A percentile compares a stretch with the other conserved stretches of the same genome.
phyloP scores from a whole-genome alignment of 371 early-diverging fungal genomes.

The Mucor sp. region DNA sequence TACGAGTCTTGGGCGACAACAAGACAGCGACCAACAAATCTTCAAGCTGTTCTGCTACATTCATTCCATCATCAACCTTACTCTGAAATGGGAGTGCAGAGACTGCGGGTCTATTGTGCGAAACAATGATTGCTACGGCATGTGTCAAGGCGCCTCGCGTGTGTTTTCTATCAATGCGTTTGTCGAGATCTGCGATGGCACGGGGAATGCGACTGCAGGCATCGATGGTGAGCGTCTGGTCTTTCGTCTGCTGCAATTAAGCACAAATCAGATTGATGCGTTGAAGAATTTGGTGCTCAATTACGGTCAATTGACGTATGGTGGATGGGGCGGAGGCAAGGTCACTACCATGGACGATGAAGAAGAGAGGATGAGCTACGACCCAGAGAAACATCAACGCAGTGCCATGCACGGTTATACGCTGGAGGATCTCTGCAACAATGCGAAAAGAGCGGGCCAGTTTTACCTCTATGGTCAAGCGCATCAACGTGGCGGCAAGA shows the following conservation, averaged over 20 bases:
- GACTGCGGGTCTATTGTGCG: constrained; percentile 24
- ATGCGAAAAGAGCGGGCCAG: constrained; percentile 2
- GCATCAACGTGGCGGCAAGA: neutral
- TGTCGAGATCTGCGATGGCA: constrained; percentile 29
- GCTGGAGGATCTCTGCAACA: constrained; percentile 3
- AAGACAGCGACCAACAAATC: neutral
- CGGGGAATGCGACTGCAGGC: constrained; percentile 16
- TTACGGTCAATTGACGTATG: constrained; percentile 19
- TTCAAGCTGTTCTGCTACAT: neutral
- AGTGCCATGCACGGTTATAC: neutral
- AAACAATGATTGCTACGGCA: constrained; percentile 20
- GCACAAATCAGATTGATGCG: neutral
- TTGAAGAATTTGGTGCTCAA: constrained; percentile 18
- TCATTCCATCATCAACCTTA: neutral
- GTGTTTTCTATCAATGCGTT: constrained; percentile 23
- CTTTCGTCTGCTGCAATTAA: constrained; percentile 22
- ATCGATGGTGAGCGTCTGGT: constrained; percentile 37
- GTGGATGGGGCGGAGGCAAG: neutral
- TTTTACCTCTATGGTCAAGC: constrained; percentile 5
- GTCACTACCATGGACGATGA: neutral
- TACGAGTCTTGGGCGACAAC: neutral
- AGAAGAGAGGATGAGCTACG: neutral
- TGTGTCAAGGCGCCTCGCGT: constrained; percentile 21
- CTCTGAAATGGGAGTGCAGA: constrained; percentile 26
- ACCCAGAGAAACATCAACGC: neutral